Conservation (phyloP, 345 rosid genomes). For the Corchorus capsularis region DNA sequence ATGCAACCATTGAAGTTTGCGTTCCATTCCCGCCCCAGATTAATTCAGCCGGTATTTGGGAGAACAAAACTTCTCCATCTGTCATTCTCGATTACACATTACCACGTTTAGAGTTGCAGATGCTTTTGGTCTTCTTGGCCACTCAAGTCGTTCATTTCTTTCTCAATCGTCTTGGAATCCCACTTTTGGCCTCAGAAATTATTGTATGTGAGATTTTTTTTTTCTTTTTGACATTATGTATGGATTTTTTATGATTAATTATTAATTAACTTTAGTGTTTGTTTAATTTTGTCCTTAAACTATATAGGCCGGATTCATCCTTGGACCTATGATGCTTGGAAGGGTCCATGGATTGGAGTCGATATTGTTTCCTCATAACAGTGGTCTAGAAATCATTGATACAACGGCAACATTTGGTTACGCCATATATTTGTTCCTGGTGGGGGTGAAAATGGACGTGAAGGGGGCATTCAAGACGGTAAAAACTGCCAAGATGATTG, state of each 20-base stretch:
- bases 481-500: constrained; percentile 32
- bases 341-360: too few species aligned
- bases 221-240: not conserved
- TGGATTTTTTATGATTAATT: not conserved
- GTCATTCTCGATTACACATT: constrained; percentile 19
- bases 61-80: not conserved
- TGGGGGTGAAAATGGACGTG: constrained; percentile 56
- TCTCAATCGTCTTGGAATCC: constrained; percentile 28
- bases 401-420: constrained; percentile 41
- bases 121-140: constrained; percentile 24
- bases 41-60: constrained; percentile 16
- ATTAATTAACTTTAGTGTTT: too few species aligned
- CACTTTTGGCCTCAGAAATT: constrained; percentile 33
- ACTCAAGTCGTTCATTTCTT: constrained; percentile 16
- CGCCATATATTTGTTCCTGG: constrained; percentile 44
- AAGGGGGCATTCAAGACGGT: constrained; percentile 26
- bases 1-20: not conserved
- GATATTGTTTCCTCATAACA: not conserved
- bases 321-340: constrained; percentile 18
- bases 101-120: constrained; percentile 35
- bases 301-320: constrained; percentile 28
- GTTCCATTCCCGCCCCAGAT: not conserved
- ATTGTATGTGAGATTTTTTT: constrained; percentile 21
- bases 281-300: too few species aligned
- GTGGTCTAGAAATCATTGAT: constrained; percentile 28